These are phyloP conservation scores for Apiotrichum laibachii DNA, from an alignment of 1,284 basidiomycete species.

Conservation along the genomic window DNA sequence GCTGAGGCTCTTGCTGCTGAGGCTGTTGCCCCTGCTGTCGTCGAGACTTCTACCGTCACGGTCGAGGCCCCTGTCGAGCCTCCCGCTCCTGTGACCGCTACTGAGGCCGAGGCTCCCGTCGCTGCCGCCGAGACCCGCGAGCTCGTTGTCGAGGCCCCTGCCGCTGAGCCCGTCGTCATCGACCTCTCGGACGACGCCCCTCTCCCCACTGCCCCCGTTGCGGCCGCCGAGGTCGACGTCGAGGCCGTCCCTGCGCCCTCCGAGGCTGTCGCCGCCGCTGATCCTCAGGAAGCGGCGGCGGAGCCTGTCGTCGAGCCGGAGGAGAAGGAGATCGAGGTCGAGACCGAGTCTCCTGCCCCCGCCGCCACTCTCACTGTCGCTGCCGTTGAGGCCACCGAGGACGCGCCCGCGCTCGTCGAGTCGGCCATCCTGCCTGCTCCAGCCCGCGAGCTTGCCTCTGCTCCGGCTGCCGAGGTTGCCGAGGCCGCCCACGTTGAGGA, in stretches of 20 bases:
- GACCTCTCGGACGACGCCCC: not conserved
- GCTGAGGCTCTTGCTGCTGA: constrained; percentile 1
- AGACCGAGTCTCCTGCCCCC: too few relatives aligned
- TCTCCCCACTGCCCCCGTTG: not conserved
- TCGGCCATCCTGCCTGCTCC: too few relatives aligned
- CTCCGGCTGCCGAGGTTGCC: too few relatives aligned
- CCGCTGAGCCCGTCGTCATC: not conserved
- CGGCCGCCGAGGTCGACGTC: not conserved
- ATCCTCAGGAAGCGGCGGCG: too few relatives aligned
- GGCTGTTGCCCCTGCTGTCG: not conserved
- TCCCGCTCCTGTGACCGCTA: not conserved
- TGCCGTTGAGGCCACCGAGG: too few relatives aligned
- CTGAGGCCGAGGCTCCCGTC: not conserved
- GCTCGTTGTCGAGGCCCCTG: not conserved
- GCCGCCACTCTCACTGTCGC: too few relatives aligned
- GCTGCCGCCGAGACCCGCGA: not conserved
- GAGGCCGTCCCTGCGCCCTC: not conserved
- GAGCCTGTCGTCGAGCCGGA: too few relatives aligned
- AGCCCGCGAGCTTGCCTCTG: too few relatives aligned
- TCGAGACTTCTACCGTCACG: not conserved
- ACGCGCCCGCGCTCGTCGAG: too few relatives aligned
- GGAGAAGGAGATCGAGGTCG: not conserved
- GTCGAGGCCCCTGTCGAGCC: not conserved
- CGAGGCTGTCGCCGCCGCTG: too few relatives aligned
- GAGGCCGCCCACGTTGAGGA: too few relatives aligned